Conservation (phyloP, 176 grass and related monocot genomes). For the Oryza longistaminata region DNA sequence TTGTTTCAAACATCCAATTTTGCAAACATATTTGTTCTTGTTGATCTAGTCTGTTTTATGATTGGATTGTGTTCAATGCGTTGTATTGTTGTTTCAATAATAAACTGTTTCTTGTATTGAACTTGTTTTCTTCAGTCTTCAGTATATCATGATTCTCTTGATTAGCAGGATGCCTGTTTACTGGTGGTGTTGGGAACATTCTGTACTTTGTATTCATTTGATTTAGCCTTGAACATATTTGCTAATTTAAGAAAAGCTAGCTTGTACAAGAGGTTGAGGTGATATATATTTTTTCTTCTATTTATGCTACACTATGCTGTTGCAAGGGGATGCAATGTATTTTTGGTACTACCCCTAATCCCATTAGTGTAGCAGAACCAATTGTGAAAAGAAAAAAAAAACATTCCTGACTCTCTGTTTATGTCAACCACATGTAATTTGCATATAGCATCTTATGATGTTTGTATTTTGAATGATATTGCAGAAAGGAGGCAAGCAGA, state of each 20-base stretch:
- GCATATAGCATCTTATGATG: not conserved
- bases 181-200: not conserved
- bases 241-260: not conserved
- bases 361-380: not conserved
- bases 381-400: not conserved
- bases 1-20: not conserved
- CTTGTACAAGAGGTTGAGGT: not conserved
- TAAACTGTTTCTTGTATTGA: not conserved
- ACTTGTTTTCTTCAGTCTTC: not conserved
- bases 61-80: not conserved
- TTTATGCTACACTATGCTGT: not conserved
- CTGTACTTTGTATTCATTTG: not conserved
- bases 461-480: constrained; percentile 21
- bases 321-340: not conserved
- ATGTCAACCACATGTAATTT: not conserved
- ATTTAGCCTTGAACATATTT: not conserved
- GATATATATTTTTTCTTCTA: not conserved
- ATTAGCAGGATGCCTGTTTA: not conserved
- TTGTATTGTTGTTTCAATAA: not conserved
- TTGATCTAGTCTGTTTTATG: not conserved
- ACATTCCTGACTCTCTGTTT: not conserved
- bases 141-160: not conserved
- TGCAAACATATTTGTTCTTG: not conserved
- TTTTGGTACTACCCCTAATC: not conserved
- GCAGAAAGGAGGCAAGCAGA: constrained; percentile 79